A percentile compares a stretch with the other conserved stretches of the same genome.
These are phyloP conservation scores for Linum usitatissimum DNA, from an alignment of 345 rosid species.

Conservation along the genomic window DNA sequence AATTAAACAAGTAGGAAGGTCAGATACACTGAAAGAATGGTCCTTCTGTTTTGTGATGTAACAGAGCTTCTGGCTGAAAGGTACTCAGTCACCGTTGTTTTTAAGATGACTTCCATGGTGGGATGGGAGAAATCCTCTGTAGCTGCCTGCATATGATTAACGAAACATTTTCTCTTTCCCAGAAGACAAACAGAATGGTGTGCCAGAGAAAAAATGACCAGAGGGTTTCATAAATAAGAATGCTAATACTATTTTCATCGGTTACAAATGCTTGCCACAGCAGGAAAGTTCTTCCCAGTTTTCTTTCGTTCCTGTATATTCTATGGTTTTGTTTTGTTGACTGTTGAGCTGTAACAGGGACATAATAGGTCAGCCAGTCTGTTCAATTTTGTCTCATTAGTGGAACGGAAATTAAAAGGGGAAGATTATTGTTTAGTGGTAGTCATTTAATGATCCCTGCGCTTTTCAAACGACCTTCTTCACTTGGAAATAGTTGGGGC, in stretches of 20 bases:
- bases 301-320: not conserved
- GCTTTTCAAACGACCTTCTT: slow-evolving; percentile 51
- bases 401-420: not conserved
- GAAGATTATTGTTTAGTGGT: not conserved
- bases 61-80: not conserved
- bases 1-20: not conserved
- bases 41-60: not conserved
- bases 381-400: not conserved
- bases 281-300: no score
- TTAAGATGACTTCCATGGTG: not conserved
- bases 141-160: not conserved
- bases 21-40: not conserved
- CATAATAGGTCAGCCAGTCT: not conserved
- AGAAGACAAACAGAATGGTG: not conserved
- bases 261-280: no score
- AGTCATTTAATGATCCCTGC: slow-evolving; percentile 5
- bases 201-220: not conserved
- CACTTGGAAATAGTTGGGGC: slow-evolving; percentile 47
- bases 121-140: not conserved
- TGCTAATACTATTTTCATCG: no score
- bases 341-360: not conserved
- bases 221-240: no score
- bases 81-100: not conserved
- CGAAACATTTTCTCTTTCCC: not conserved
- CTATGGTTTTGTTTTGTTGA: not conserved